Evolutionary conservation across 306 rosid genomes (phyloP).

Genomic region (Sechiopsis laciniata): DNA sequence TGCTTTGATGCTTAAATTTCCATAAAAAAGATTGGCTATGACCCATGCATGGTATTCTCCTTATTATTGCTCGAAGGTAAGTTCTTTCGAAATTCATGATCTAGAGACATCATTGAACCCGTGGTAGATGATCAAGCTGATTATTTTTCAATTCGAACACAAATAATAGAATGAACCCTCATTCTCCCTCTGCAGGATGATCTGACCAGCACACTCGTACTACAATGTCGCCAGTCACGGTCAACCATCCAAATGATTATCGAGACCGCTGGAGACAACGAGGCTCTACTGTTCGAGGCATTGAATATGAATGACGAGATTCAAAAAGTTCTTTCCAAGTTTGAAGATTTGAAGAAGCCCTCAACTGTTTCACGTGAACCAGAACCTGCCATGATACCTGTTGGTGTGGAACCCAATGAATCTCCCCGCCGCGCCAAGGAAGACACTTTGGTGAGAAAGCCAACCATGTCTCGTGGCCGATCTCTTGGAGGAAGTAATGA

Average conservation of each 20-base stretch:
- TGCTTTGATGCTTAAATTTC: conserved; percentile 13
- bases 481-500: conserved; percentile 63
- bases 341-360: conserved; percentile 60
- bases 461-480: conserved; percentile 51
- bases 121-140: conserved; percentile 10
- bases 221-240: conserved; percentile 76
- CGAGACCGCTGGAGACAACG: conserved; percentile 81
- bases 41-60: not conserved
- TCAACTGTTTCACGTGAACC: conserved; percentile 38
- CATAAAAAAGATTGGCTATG: not conserved
- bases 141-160: not conserved
- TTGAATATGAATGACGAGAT: conserved; percentile 89
- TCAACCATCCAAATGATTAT: conserved; percentile 58
- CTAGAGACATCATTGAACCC: not conserved
- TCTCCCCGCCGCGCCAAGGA: conserved; percentile 56
- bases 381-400: conserved; percentile 97
- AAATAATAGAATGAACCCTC: not conserved
- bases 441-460: conserved; percentile 69
- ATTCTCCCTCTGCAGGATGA: conserved; percentile 54
- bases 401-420: conserved; percentile 89
- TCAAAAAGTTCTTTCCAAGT: conserved; percentile 73
- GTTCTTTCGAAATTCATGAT: not conserved
- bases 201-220: conserved; percentile 78
- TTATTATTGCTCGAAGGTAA: not conserved
- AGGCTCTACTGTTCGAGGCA: conserved; percentile 93